Evolutionary conservation across 228 moss, liverwort and hornwort species (phyloP).

Genomic region (Sphagnum magellanicum): DNA sequence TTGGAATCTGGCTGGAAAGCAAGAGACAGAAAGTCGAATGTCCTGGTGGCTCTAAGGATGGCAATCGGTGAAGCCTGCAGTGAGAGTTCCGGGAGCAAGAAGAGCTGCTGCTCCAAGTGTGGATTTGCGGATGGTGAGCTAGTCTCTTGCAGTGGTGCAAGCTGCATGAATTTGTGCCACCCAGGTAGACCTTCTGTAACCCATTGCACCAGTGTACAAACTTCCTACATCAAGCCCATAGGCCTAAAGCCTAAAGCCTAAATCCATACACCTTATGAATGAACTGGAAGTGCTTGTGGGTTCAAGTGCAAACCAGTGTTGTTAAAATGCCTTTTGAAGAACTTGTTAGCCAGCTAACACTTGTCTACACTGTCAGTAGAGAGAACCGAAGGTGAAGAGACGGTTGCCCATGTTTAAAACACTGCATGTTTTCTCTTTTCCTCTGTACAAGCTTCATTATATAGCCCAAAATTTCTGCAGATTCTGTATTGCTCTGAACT

Average conservation of each 20-base stretch:
- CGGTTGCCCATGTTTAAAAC: too few relatives aligned
- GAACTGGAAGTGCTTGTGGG: background rate
- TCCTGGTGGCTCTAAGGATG: conserved; percentile 31
- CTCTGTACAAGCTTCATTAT: too few relatives aligned
- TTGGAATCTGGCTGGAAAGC: conserved; percentile 52
- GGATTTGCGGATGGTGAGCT: conserved; percentile 22
- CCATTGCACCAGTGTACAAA: background rate
- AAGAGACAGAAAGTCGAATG: conserved; percentile 38
- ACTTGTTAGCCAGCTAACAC: too few relatives aligned
- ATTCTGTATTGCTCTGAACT: too few relatives aligned
- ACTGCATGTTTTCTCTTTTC: too few relatives aligned
- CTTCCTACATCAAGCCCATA: background rate
- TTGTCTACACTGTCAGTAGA: too few relatives aligned
- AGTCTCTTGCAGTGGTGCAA: conserved; percentile 23
- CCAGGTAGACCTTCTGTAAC: conserved; percentile 13
- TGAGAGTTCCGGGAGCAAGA: conserved; percentile 16
- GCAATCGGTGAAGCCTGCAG: conserved; percentile 39
- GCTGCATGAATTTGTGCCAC: conserved; percentile 23
- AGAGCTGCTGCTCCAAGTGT: conserved; percentile 25
- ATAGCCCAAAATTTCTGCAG: too few relatives aligned
- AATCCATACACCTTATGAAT: background rate
- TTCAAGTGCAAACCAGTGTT: too few relatives aligned
- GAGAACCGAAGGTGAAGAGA: too few relatives aligned
- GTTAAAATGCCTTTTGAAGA: too few relatives aligned
- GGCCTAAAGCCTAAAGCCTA: too few relatives aligned